Conservation (phyloP, 1,139 yeast species). For the Hyphopichia pseudoburtonii region DNA sequence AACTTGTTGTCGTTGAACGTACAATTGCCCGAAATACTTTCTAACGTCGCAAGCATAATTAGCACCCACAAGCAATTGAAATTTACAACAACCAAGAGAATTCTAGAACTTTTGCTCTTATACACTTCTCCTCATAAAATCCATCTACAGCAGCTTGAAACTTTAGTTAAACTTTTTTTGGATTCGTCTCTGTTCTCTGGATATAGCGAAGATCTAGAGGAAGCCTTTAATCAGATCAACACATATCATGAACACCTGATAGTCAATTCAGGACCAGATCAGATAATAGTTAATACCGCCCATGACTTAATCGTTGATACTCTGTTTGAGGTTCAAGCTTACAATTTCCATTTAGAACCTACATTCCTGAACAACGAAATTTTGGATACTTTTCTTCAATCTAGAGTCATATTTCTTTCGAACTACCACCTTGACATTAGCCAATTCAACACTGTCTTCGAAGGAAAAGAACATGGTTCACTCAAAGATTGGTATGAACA, state of each 20-base stretch:
- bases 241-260: neutral
- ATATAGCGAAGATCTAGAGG: conserved; percentile 22
- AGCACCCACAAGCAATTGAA: neutral
- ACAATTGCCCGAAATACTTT: conserved; percentile 4
- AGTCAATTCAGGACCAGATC: neutral
- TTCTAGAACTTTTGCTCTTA: conserved; percentile 14
- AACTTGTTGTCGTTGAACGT: conserved; percentile 6
- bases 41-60: conserved; percentile 3
- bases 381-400: conserved; percentile 22
- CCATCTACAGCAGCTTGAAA: too few species aligned
- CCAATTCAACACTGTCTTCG: conserved; percentile 16
- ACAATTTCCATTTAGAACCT: conserved; percentile 2
- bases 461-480: conserved; percentile 14
- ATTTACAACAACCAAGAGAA: conserved; percentile 8
- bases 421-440: conserved; percentile 19
- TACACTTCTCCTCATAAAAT: conserved; percentile 18
- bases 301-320: conserved; percentile 13
- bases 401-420: conserved; percentile 22
- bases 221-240: conserved; percentile 13
- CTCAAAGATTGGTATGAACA: conserved; percentile 31
- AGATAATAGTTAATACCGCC: conserved; percentile 13
- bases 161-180: too few species aligned
- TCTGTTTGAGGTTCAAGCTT: conserved; percentile 2
- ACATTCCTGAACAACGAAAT: conserved; percentile 3
- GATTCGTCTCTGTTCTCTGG: too few species aligned